phyloP scores from a whole-genome alignment of 129 eudicot species.

The Flaveria robusta region DNA sequence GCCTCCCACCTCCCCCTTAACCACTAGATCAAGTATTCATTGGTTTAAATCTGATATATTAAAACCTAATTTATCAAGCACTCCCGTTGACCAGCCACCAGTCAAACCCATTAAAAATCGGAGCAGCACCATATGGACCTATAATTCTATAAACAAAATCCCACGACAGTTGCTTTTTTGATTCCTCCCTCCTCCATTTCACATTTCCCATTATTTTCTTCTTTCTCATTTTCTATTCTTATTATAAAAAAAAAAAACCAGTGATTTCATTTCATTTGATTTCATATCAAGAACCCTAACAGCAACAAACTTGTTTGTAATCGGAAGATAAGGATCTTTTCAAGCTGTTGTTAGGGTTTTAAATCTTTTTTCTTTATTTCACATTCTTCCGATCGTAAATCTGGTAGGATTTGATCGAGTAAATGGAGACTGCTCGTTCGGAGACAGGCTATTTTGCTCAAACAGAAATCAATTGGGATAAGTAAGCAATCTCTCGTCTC shows the following conservation, averaged over 20 bases:
- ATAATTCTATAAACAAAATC: background rate
- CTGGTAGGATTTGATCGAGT: constrained; percentile 1
- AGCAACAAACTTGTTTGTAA: constrained; percentile 14
- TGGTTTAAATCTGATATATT: no score
- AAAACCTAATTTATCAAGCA: background rate
- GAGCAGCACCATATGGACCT: constrained; percentile 12
- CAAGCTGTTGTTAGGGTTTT: constrained; percentile 33
- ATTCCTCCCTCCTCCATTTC: constrained; percentile 14
- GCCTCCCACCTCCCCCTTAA: no score
- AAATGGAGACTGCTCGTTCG: constrained; percentile 60
- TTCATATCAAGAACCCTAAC: constrained; percentile 22
- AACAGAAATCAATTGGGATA: constrained; percentile 97
- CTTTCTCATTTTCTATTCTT: background rate
- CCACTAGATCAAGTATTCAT: no score
- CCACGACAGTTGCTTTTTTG: background rate
- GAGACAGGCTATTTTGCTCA: constrained; percentile 53
- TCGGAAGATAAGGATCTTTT: background rate
- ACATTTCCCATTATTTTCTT: background rate
- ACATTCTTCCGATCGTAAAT: background rate
- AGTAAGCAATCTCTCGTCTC: constrained; percentile 45
- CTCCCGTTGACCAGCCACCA: constrained; percentile 1
- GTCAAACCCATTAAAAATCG: background rate
- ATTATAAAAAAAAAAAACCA: constrained; percentile 13
- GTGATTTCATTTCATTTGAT: background rate
- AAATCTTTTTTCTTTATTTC: background rate